These are phyloP conservation scores for Syncephalastrum racemosum DNA, from an alignment of 371 early-diverging fungal species.

Conservation along the genomic window DNA sequence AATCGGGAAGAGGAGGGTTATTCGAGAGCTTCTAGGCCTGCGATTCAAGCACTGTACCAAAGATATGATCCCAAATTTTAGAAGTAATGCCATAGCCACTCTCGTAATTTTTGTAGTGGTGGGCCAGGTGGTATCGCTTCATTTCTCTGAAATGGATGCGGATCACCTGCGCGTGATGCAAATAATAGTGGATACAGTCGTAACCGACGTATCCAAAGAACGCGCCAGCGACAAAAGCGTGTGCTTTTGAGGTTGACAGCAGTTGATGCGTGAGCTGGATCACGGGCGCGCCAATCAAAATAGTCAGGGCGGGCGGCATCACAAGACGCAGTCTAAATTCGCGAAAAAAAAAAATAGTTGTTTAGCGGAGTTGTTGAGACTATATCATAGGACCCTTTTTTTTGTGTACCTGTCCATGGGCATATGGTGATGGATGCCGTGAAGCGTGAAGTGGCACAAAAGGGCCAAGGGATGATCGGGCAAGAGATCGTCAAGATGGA, in stretches of 20 bases:
- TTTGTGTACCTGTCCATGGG: constrained; percentile 87
- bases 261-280: constrained; percentile 51
- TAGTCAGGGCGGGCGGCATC: constrained; percentile 91
- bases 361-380: too few species aligned
- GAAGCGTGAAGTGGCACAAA: constrained; percentile 82
- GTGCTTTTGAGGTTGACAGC: constrained; percentile 50
- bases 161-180: constrained; percentile 86
- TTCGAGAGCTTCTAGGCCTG: too few species aligned
- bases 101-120: constrained; percentile 90
- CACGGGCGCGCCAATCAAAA: constrained; percentile 65
- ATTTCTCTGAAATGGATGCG: constrained; percentile 74
- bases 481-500: constrained; percentile 85
- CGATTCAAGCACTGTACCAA: constrained; percentile 53
- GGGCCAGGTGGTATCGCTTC: constrained; percentile 93
- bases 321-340: constrained; percentile 80
- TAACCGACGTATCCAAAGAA: constrained; percentile 86
- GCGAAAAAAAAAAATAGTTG: constrained; percentile 1
- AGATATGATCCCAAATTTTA: constrained; percentile 89
- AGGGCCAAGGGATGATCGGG: constrained; percentile 82
- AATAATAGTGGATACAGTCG: constrained; percentile 91
- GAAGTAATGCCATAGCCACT: constrained; percentile 92
- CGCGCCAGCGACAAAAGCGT: constrained; percentile 74
- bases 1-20: too few species aligned
- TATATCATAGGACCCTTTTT: neutral
- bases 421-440: constrained; percentile 94